Percentiles rank a stretch among this genome's conserved stretches.
Conservation (phyloP, 805 yeast species). For the Ascoidea tarda region DNA sequence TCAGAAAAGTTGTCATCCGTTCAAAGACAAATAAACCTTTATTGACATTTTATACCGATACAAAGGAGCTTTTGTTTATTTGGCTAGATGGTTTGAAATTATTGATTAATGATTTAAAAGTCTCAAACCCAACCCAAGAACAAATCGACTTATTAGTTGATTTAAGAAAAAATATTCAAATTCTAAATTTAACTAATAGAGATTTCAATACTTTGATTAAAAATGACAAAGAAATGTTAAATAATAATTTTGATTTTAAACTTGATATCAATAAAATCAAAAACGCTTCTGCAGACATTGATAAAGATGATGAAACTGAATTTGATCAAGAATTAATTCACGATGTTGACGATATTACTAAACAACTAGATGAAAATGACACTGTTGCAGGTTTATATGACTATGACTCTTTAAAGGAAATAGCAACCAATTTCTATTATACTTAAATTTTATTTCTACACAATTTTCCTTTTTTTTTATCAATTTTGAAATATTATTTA, state of each 20-base stretch:
- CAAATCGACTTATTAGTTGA: constrained; percentile 30
- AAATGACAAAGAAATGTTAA: neutral
- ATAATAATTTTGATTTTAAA: too few species aligned
- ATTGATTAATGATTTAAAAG: constrained; percentile 22
- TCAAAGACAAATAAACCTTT: constrained; percentile 27
- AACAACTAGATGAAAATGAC: neutral
- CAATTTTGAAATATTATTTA: too few species aligned
- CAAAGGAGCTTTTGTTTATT: constrained; percentile 48
- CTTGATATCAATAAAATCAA: neutral
- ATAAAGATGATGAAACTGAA: neutral
- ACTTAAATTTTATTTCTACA: constrained; percentile 3
- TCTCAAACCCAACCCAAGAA: constrained; percentile 28
- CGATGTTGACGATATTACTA: neutral
- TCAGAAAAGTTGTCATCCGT: constrained; percentile 39
- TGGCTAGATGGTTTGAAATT: constrained; percentile 73
- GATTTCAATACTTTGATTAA: constrained; percentile 8
- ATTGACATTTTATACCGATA: constrained; percentile 55
- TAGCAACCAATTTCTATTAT: constrained; percentile 13
- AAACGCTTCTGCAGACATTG: neutral
- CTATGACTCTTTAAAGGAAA: constrained; percentile 10
- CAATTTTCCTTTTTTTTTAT: too few species aligned
- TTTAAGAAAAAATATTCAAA: constrained; percentile 34
- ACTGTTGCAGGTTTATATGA: constrained; percentile 3
- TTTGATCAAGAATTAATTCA: neutral
- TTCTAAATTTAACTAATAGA: constrained; percentile 24